phyloP scores from a whole-genome alignment of 2,329 filamentous ascomycete genomes.

The Aspergillus sp. region DNA sequence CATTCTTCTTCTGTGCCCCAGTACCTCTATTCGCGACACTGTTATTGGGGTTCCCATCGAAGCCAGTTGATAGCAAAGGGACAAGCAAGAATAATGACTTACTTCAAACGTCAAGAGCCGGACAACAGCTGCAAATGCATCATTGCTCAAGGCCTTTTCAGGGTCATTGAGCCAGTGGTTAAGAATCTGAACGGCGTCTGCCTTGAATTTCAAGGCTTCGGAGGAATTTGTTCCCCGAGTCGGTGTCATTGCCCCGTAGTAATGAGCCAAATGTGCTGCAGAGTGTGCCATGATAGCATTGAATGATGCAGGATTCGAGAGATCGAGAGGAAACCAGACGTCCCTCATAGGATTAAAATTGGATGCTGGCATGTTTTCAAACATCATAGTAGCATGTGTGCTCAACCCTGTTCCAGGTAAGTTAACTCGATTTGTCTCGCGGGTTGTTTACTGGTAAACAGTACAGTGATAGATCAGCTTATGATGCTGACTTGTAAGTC shows the following conservation, averaged over 20 bases:
- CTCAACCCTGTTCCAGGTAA: conserved; percentile 18
- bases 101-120: conserved; percentile 30
- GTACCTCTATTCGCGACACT: conserved; percentile 16
- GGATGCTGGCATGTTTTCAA: conserved; percentile 18
- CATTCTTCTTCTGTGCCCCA: conserved; percentile 28
- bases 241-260: conserved; percentile 23
- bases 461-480: conserved; percentile 33
- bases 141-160: conserved; percentile 25
- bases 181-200: conserved; percentile 31
- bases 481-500: conserved; percentile 28
- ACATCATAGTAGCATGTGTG: conserved; percentile 28
- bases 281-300: conserved; percentile 38
- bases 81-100: neutral
- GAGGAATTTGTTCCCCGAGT: conserved; percentile 16
- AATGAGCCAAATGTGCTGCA: conserved; percentile 32
- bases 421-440: neutral
- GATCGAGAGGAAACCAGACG: conserved; percentile 35
- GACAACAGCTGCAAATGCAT: conserved; percentile 27
- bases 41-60: neutral
- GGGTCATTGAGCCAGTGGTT: conserved; percentile 27
- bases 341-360: conserved; percentile 36
- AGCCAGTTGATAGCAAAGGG: neutral
- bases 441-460: conserved; percentile 1
- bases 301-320: conserved; percentile 37
- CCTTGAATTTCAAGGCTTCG: conserved; percentile 25